Base-by-base conservation (phyloP, 129 eudicot genomes). In the Centrapalus pauciflorus region DNA sequence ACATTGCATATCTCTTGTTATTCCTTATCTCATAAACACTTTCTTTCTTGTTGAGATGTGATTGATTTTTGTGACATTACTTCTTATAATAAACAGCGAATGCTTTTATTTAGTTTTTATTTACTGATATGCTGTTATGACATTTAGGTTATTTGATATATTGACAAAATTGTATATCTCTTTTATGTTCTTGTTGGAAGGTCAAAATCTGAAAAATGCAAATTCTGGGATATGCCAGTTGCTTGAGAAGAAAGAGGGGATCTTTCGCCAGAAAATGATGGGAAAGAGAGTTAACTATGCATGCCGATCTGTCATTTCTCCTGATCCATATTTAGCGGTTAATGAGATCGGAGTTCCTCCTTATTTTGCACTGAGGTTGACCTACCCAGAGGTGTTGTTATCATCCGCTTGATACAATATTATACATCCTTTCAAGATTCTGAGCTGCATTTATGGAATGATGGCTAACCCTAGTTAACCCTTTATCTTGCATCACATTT, bases 191-290 rank as follows among this genome's bases (percentile, higher is more conserved):
- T 51, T 83, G 26, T 23, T 84, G 69, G 76, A 84, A 88, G 95
- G 56, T 54, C 81, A 8, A 67, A 75, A 64, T 74, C 71, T 61
- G 75, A 89, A 71, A 77, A 86, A 64, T 70, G 77, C 2, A 45
- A 46, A 71, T 74, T 33, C 89, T 55, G 99, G 99, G 67, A 89
- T 89, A 82, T 84, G 93, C 69, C 96, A 93, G 67, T 69, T 81
- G 64, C 88, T 93, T 79, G 99, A 93, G 80, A 93, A 89, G 76
- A 93, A 93, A 79, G 99, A 93, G 71, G 99, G 99, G 14, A 67
- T 89, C n/a, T 93, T 93, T 38, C 96, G 99, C 50, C 95, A 89
- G 70, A 93, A 93, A 72, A 89, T 93, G 99, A 93, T 89, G 96
- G 99, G 99, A 32, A 93, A 93, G 74, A 82, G 99, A 73, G 99